phyloP scores from a whole-genome alignment of 225 moss, liverwort and hornwort species.

The Asterella californica region DNA sequence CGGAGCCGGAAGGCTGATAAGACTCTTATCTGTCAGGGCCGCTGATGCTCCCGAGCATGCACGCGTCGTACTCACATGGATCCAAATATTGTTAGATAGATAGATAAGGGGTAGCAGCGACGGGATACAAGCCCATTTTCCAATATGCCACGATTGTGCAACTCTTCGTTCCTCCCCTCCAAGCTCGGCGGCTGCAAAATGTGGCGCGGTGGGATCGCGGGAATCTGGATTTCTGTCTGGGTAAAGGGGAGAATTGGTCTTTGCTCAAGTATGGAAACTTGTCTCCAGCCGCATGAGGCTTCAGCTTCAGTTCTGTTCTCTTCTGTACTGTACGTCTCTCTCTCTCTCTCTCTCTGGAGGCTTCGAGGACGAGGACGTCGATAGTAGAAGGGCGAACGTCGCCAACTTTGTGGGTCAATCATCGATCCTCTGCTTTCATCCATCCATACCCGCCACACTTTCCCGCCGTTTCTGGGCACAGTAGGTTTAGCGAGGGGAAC shows the following conservation, averaged over 20 bases:
- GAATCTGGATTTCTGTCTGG: neutral
- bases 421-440: too few species aligned
- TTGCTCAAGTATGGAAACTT: neutral
- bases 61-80: neutral
- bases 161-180: neutral
- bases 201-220: neutral
- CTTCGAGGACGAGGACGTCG: neutral
- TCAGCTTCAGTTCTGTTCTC: too few species aligned
- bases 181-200: neutral
- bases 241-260: neutral
- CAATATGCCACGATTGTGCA: too few species aligned
- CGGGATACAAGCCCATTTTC: too few species aligned
- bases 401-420: neutral
- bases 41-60: neutral
- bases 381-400: slow-evolving; percentile 4
- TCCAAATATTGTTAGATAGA: neutral
- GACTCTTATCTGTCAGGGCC: neutral
- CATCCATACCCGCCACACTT: too few species aligned
- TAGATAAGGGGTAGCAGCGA: neutral
- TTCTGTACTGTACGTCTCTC: too few species aligned
- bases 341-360: too few species aligned
- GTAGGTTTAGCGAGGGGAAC: too few species aligned
- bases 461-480: neutral
- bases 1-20: neutral
- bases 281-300: neutral